Base-by-base conservation (phyloP, 768 basidiomycete species). In the Plicaturopsis crispa region DNA sequence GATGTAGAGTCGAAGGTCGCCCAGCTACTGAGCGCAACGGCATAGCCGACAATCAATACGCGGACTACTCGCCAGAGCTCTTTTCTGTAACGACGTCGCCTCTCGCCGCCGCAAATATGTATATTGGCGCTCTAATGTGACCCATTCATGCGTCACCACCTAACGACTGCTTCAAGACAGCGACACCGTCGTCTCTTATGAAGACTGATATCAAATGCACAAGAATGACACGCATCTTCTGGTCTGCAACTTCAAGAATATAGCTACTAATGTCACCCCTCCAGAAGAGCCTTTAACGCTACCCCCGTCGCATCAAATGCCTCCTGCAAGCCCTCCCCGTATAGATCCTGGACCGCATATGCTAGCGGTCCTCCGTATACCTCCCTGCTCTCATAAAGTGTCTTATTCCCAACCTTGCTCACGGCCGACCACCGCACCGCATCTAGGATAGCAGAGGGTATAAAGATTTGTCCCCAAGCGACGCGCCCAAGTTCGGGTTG, bases 1-100 rank as follows among this genome's bases (percentile, higher is more conserved):
- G 81, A 89, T 45, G 87, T 90, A 36, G 75, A 81, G 54, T 63
- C 73, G 35, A 82, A 75, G 61, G 69, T 91, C 31, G 68, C 75
- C 24, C 72, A 80, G 53, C 61, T 90, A 41, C 54, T 90, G 34
- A 58, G 43, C 48, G n/a, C n/a, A n/a, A 18, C 49, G 28, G 54
- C 53, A 43, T 61, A 30, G 28, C n/a, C 28, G n/a, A n/a, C n/a
- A n/a, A n/a, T n/a, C n/a, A n/a, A n/a, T n/a, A n/a, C n/a, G n/a
- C n/a, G n/a, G n/a, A n/a, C n/a, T n/a, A n/a, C n/a, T n/a, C n/a
- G n/a, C n/a, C n/a, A n/a, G n/a, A n/a, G n/a, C n/a, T n/a, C n/a
- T n/a, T n/a, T n/a, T n/a, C n/a, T n/a, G n/a, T n/a, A n/a, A n/a
- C n/a, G n/a, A n/a, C n/a, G n/a, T n/a, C n/a, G n/a, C n/a, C n/a